Conservation (phyloP, 768 basidiomycete genomes). For the Panus rudis region DNA sequence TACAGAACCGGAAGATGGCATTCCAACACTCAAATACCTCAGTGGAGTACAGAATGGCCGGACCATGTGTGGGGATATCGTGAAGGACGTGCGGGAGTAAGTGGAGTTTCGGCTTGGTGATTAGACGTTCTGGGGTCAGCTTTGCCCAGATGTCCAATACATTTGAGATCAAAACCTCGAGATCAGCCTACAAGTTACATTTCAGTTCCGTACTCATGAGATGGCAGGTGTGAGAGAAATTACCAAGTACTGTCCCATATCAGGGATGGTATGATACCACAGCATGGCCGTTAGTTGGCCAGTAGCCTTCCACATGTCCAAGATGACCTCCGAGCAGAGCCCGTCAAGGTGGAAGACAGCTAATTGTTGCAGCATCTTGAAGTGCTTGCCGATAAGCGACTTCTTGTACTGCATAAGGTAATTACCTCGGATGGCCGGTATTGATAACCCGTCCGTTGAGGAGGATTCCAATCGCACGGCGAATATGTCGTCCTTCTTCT, state of each 20-base stretch:
- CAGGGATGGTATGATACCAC: conserved; percentile 17
- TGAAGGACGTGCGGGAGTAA: conserved; percentile 8
- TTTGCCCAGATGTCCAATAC: conserved; percentile 10
- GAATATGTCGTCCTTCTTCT: conserved; percentile 21
- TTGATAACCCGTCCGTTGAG: conserved; percentile 18
- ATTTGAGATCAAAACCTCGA: conserved; percentile 7
- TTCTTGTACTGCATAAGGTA: conserved; percentile 40
- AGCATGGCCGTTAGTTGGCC: conserved; percentile 13
- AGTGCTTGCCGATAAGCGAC: conserved; percentile 34
- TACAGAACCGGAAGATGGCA: conserved; percentile 33
- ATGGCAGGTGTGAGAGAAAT: not conserved
- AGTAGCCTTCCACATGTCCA: conserved; percentile 14
- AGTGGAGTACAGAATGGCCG: conserved; percentile 26
- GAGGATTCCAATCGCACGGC: conserved; percentile 27
- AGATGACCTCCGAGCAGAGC: conserved; percentile 14
- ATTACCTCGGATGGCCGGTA: conserved; percentile 27
- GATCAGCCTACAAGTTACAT: conserved; percentile 16
- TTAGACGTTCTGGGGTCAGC: conserved; percentile 8
- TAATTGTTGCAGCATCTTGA: conserved; percentile 33
- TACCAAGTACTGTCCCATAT: conserved; percentile 16
- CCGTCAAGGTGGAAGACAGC: conserved; percentile 27
- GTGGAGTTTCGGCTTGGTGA: conserved; percentile 15
- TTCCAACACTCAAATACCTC: conserved; percentile 38
- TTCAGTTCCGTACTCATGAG: conserved; percentile 9
- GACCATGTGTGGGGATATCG: conserved; percentile 25